phyloP scores from a whole-genome alignment of 768 basidiomycete species.

The Antrodiella citrinella region DNA sequence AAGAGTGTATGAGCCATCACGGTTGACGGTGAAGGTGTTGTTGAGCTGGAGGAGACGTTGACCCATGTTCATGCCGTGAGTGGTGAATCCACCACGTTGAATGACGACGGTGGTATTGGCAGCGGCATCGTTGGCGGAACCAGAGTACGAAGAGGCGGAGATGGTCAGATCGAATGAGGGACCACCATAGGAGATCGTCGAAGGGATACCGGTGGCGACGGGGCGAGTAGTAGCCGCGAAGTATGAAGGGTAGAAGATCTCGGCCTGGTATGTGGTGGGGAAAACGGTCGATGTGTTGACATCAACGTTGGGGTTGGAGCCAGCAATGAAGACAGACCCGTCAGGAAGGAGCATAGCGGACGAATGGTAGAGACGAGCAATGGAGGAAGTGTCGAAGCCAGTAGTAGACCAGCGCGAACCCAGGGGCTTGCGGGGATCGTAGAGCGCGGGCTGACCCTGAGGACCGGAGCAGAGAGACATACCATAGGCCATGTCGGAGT shows the following conservation, averaged over 20 bases:
- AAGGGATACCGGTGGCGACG: slow-evolving; percentile 57
- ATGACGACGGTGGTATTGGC: slow-evolving; percentile 70
- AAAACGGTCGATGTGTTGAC: slow-evolving; percentile 53
- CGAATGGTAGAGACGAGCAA: slow-evolving; percentile 88
- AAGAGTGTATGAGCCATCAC: slow-evolving; percentile 67
- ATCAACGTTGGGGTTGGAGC: slow-evolving; percentile 91
- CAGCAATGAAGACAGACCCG: slow-evolving; percentile 79
- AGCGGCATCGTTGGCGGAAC: slow-evolving; percentile 60
- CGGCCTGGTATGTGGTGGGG: slow-evolving; percentile 75
- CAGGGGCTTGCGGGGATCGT: slow-evolving; percentile 63
- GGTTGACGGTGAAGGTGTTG: slow-evolving; percentile 74
- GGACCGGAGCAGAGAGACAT: slow-evolving; percentile 78
- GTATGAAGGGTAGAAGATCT: slow-evolving; percentile 90
- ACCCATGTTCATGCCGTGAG: slow-evolving; percentile 85
- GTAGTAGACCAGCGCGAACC: slow-evolving; percentile 71
- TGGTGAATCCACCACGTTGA: slow-evolving; percentile 79
- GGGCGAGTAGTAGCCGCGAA: slow-evolving; percentile 68
- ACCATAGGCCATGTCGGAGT: slow-evolving; percentile 54
- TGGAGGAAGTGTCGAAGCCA: slow-evolving; percentile 50
- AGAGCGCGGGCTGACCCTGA: slow-evolving; percentile 71
- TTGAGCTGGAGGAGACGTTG: slow-evolving; percentile 78
- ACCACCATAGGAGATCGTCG: slow-evolving; percentile 80
- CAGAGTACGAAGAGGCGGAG: slow-evolving; percentile 55
- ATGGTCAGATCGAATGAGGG: slow-evolving; percentile 68
- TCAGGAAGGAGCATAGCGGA: slow-evolving; percentile 84